phyloP scores from a whole-genome alignment of 2,329 filamentous ascomycete species.

The Chaetomiaceae sp. region DNA sequence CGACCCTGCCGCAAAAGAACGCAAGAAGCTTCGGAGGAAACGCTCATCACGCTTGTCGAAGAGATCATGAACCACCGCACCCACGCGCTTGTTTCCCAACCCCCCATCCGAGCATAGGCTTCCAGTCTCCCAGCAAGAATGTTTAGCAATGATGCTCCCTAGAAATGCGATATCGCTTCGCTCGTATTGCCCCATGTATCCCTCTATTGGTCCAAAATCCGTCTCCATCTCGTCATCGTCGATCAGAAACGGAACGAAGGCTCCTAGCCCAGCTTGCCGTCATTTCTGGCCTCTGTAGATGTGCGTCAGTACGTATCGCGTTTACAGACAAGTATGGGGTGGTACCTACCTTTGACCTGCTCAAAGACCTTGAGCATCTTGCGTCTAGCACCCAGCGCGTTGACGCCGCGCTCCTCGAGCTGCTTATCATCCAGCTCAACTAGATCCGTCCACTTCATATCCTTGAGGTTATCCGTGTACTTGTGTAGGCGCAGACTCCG shows the following conservation, averaged over 20 bases:
- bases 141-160: conserved; percentile 9
- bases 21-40: neutral
- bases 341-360: conserved; percentile 76
- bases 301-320: conserved; percentile 1
- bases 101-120: neutral
- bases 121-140: conserved; percentile 5
- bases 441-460: conserved; percentile 92
- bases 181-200: neutral
- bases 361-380: conserved; percentile 99
- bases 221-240: neutral
- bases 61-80: neutral
- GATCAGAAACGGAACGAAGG: neutral
- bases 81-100: neutral
- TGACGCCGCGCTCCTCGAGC: conserved; percentile 87
- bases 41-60: neutral
- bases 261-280: conserved; percentile 60
- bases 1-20: neutral
- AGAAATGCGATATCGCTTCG: conserved; percentile 5
- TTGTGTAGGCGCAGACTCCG: conserved; percentile 93
- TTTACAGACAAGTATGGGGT: too few relatives aligned
- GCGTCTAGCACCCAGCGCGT: conserved; percentile 85
- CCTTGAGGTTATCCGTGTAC: conserved; percentile 97
- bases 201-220: neutral
- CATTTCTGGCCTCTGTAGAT: conserved; percentile 63
- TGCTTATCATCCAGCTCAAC: conserved; percentile 90